phyloP scores from a whole-genome alignment of 2,329 filamentous ascomycete genomes.

The Aspergillus oerlinghausenensis region DNA sequence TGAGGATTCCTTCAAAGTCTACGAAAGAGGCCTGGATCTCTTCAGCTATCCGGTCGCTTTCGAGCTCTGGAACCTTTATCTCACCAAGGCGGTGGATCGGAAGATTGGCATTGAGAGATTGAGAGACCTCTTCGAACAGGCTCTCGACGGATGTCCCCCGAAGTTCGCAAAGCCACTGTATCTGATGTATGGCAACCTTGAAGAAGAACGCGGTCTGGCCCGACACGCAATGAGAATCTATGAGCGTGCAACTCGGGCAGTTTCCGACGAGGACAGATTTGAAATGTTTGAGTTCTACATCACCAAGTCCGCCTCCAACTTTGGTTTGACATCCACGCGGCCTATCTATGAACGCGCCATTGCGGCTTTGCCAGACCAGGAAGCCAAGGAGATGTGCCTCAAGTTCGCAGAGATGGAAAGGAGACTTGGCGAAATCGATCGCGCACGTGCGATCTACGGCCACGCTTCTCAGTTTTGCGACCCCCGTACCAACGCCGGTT shows the following conservation, averaged over 20 bases:
- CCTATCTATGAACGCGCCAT: slow-evolving; percentile 97
- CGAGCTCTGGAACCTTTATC: slow-evolving; percentile 96
- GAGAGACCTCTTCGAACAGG: slow-evolving; percentile 94
- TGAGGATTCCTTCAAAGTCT: slow-evolving; percentile 97
- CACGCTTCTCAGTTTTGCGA: slow-evolving; percentile 98
- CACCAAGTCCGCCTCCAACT: slow-evolving; percentile 96
- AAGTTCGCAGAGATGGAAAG: slow-evolving; percentile 98
- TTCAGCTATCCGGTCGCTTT: slow-evolving; percentile 98
- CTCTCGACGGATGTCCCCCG: slow-evolving; percentile 87
- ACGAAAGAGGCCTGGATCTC: slow-evolving; percentile 92
- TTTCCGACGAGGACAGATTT: slow-evolving; percentile 87
- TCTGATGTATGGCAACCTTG: slow-evolving; percentile 95
- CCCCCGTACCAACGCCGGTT: slow-evolving; percentile 79
- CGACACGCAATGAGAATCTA: slow-evolving; percentile 99
- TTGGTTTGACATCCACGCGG: slow-evolving; percentile 88
- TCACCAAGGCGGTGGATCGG: slow-evolving; percentile 94
- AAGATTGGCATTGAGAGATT: slow-evolving; percentile 93
- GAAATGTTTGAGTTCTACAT: slow-evolving; percentile 99
- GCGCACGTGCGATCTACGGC: slow-evolving; percentile 90
- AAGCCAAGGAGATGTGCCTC: slow-evolving; percentile 96
- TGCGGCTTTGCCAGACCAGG: slow-evolving; percentile 82
- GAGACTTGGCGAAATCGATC: slow-evolving; percentile 85
- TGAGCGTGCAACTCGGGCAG: slow-evolving; percentile 89
- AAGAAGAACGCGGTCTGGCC: slow-evolving; percentile 91
- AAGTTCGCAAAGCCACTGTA: slow-evolving; percentile 96